Evolutionary conservation across 2,329 filamentous ascomycete species (phyloP), one percentile per base, ranked within the genome.

Genomic region (Amauroascus niger): DNA sequence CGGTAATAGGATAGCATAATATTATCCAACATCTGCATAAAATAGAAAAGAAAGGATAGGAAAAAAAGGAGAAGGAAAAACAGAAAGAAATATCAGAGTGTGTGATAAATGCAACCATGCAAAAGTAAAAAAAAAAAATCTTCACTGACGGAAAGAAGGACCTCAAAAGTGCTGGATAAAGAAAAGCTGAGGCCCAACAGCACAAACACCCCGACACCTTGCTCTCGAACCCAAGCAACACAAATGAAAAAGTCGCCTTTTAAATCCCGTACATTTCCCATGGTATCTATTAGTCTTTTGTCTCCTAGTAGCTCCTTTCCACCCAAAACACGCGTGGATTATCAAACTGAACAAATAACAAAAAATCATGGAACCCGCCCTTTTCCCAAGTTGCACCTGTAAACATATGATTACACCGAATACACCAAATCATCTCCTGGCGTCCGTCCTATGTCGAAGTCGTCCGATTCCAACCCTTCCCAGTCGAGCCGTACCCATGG

Each of bases 381-480:
- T 22, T 48, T 13, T 24, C 30, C 5, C 30, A 3, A n/a, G 24
- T 47, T 8, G 14, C 22, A n/a, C 13, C 18, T 14, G 18, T 14
- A n/a, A 22, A 22, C 30, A 49, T 39, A 26, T 6, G 39, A n/a
- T 39, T 49, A 49, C 18, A 49, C 33, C 22, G 46, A 49, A 49
- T 49, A 49, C 14, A 49, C 46, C 46, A 26, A 18, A 14, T 49
- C 46, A 16, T 35, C 16, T 8, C 26, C 26, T 8, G 30, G 46
- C 13, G 16, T 3, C 20, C 13, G 32, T 2, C 11, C 20, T 16
- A 13, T 9, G 16, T 51, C 49, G 7, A 33, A 13, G 16, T 65
- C 63, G 20, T 64, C 64, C 9, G 60, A 60, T n/a, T 68, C 65
- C 35, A 69, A 55, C 11, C 60, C 60, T n/a, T 72, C 69, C 69